Evolutionary conservation across 2,329 filamentous ascomycete genomes (phyloP), one percentile per base, ranked within the genome.

Genomic region (Arthrobotrys iridis): DNA sequence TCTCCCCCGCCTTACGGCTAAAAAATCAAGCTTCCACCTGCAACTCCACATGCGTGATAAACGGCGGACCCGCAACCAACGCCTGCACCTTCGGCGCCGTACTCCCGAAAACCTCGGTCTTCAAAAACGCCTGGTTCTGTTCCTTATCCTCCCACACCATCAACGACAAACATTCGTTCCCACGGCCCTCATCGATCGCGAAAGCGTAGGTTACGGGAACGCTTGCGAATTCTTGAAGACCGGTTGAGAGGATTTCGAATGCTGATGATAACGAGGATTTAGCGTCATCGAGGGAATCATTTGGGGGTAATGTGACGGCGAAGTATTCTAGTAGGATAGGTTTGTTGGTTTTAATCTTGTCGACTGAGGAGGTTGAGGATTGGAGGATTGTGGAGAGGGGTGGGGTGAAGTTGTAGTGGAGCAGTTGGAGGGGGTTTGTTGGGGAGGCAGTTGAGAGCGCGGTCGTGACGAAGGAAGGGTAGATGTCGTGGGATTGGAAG

Each of bases 371-470:
- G 24, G 8, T n/a, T 22, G 20, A 6, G 52, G 52, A 10, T 15
- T 7, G 18, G 45, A 24, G 20, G 45, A 40, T 26, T 59, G 3
- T n/a, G 46, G 3, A 37, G 45, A 24, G 58, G 28, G 63, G 52
- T 7, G 60, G 55, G 15, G 48, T 15, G 59, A 73, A 40, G 10
- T 33, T 13, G 55, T 67, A 74, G 70, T 74, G 70, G 37, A 13
- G 13, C 15, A 74, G 67, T 50, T 1, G 70, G 70, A 45, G 1
- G 1, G 55, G 45, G 62, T 52, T 15, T 8, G 55, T 20, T 11
- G 33, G 24, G 55, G 46, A 20, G 20, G 70, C 24, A 7, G 48
- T 26, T 10, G 26, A 13, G 45, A 63, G 45, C 55, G 30, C 15
- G 15, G n/a, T 15, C 6, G 55, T 10, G 35, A 43, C 57, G 45